Evolutionary conservation across 2,329 filamentous ascomycete species (phyloP), one percentile per base, ranked within the genome.

Genomic region (Colletotrichum salicis): DNA sequence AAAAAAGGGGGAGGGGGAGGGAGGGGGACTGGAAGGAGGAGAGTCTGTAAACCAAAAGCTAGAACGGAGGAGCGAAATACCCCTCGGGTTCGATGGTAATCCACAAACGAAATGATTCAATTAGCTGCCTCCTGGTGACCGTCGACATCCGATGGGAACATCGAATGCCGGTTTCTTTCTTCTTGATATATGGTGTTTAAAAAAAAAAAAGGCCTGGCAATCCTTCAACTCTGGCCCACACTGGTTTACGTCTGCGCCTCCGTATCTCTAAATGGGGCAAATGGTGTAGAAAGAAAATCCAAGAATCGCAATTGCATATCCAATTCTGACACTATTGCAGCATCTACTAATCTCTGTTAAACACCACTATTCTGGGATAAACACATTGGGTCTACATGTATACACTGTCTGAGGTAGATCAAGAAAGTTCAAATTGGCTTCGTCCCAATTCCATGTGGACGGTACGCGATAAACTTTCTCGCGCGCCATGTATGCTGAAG

Each of bases 21-120:
- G 10, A n/a, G 33, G 45, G 31, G 27, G 22, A n/a, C 8, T 10
- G 13, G 29, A 59, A 35, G 12, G 55, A 35, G 15, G 31, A 54
- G 24, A 54, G 35, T 37, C 7, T n/a, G 13, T 24, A 41, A 51
- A 51, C 22, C 54, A 54, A 62, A 54, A 31, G 24, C 33, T 57
- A 33, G 54, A 54, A 35, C 19, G 61, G 51, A 64, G 61, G 56
- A 56, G 27, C 45, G 35, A 70, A 70, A 70, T 67, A 67, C 67
- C 67, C 63, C 29, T 60, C 56, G 56, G 48, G 67, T 52, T 35
- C 35, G n/a, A 37, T 24, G 54, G 37, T 24, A 35, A 37, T n/a
- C 33, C 19, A 54, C 60, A 52, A 29, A 10, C 8, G 35, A 54
- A 19, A 27, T 15, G 37, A 59, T 59, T 7, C 35, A 54, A 54